Conservation (phyloP, 768 basidiomycete species). For the Serendipita vermifera region DNA sequence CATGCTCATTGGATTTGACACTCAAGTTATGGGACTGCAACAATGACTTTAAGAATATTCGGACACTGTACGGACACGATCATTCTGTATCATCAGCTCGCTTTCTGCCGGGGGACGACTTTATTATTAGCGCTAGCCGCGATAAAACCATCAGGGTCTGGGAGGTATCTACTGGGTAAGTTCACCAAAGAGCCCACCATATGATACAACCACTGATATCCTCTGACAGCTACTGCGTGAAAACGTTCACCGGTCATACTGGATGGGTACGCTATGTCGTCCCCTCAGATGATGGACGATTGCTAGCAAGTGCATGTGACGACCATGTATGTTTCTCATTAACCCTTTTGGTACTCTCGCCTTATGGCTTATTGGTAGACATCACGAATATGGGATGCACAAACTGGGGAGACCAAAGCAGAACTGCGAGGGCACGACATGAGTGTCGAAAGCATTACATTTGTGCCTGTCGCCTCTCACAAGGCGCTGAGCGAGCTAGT, state of each 20-base stretch:
- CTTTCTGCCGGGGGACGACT: constrained; percentile 75
- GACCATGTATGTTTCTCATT: constrained; percentile 53
- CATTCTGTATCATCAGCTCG: constrained; percentile 78
- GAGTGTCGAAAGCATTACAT: constrained; percentile 68
- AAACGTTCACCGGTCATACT: constrained; percentile 61
- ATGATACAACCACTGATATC: constrained; percentile 8
- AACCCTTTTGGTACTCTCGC: neutral
- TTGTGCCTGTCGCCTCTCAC: constrained; percentile 67
- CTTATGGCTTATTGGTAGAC: constrained; percentile 36
- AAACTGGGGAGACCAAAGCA: constrained; percentile 61
- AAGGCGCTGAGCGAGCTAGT: constrained; percentile 64
- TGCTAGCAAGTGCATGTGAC: constrained; percentile 70
- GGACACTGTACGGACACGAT: constrained; percentile 81
- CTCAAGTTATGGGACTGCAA: constrained; percentile 87
- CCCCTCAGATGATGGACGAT: constrained; percentile 47
- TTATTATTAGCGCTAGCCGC: constrained; percentile 74
- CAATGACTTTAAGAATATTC: constrained; percentile 81
- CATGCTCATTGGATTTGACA: constrained; percentile 76
- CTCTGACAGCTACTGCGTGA: constrained; percentile 48
- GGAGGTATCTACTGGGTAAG: constrained; percentile 76
- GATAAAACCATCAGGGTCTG: constrained; percentile 79
- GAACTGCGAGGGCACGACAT: constrained; percentile 83
- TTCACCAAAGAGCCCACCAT: constrained; percentile 14
- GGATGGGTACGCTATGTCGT: constrained; percentile 67
- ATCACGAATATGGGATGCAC: constrained; percentile 58